These are phyloP conservation scores for Geotrichum klebahnii DNA, from an alignment of 1,139 yeast species.

Conservation along the genomic window DNA sequence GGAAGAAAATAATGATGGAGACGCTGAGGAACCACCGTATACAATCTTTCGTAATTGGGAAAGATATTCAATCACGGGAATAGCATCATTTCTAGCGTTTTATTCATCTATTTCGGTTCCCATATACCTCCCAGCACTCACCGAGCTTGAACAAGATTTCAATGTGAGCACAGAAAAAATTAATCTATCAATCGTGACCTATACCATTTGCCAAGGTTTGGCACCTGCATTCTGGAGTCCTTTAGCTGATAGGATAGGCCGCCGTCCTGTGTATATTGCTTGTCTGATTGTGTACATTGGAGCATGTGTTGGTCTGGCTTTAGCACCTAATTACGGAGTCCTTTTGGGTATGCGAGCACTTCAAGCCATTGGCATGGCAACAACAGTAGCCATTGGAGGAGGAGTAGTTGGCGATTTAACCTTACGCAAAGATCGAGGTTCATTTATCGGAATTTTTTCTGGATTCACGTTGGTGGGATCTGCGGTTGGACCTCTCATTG, in stretches of 20 bases:
- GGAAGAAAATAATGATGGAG: not conserved
- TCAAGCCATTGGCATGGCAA: slow-evolving; percentile 68
- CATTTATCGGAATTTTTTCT: slow-evolving; percentile 54
- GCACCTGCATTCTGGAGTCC: slow-evolving; percentile 61
- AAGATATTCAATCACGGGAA: slow-evolving; percentile 39
- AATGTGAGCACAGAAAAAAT: slow-evolving; percentile 51
- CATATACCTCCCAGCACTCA: slow-evolving; percentile 69
- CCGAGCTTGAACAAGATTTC: slow-evolving; percentile 51
- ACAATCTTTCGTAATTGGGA: slow-evolving; percentile 42
- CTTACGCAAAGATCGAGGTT: slow-evolving; percentile 58
- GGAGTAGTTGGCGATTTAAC: slow-evolving; percentile 71
- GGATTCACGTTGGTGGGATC: slow-evolving; percentile 70
- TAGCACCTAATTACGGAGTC: slow-evolving; percentile 50
- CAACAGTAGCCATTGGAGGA: slow-evolving; percentile 60
- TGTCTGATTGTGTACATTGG: slow-evolving; percentile 54
- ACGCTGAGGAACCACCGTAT: slow-evolving; percentile 8
- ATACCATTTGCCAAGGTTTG: slow-evolving; percentile 65
- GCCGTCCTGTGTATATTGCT: slow-evolving; percentile 57
- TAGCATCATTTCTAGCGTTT: slow-evolving; percentile 48
- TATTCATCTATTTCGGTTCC: slow-evolving; percentile 67
- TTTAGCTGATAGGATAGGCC: slow-evolving; percentile 64
- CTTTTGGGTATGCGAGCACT: slow-evolving; percentile 57
- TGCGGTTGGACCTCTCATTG: slow-evolving; percentile 72
- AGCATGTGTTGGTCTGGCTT: slow-evolving; percentile 59
- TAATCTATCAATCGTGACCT: slow-evolving; percentile 67